phyloP scores from a whole-genome alignment of 2,329 filamentous ascomycete species.

The Penicillium hesseltinei region DNA sequence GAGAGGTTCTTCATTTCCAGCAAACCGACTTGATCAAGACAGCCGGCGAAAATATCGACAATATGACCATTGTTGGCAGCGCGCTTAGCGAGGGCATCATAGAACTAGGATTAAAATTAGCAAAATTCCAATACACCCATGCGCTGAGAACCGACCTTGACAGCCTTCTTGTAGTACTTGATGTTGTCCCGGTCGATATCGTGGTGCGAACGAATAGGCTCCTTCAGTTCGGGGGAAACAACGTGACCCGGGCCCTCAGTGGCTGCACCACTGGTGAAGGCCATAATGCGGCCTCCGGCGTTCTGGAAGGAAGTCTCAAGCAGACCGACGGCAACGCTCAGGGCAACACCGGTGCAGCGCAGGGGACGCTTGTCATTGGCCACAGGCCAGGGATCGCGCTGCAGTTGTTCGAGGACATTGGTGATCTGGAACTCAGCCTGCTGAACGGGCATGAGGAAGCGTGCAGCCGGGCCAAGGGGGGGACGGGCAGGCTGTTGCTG shows the following conservation, averaged over 20 bases:
- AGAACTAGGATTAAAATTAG: slow-evolving; percentile 63
- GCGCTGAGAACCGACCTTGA: slow-evolving; percentile 66
- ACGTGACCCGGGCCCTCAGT: slow-evolving; percentile 97
- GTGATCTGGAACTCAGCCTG: slow-evolving; percentile 97
- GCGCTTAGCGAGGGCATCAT: slow-evolving; percentile 88
- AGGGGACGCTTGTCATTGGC: slow-evolving; percentile 87
- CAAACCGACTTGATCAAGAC: slow-evolving; percentile 93
- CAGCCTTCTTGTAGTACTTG: slow-evolving; percentile 98
- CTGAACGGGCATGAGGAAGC: slow-evolving; percentile 90
- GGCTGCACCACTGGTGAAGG: slow-evolving; percentile 90
- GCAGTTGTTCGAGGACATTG: slow-evolving; percentile 89
- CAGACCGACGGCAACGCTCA: slow-evolving; percentile 89
- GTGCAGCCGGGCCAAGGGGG: slow-evolving; percentile 73
- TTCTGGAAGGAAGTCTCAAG: slow-evolving; percentile 96
- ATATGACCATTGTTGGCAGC: slow-evolving; percentile 96
- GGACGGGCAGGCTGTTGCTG: slow-evolving; percentile 68
- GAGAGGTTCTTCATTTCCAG: slow-evolving; percentile 97
- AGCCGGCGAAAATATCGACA: slow-evolving; percentile 96
- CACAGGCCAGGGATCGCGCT: slow-evolving; percentile 97
- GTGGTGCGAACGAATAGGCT: slow-evolving; percentile 96
- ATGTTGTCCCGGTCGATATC: slow-evolving; percentile 98
- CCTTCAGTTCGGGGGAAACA: slow-evolving; percentile 89
- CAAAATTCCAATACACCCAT: neutral
- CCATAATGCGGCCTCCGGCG: slow-evolving; percentile 90
- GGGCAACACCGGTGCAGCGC: slow-evolving; percentile 91